phyloP scores from a whole-genome alignment of 2,329 filamentous ascomycete species.

The Claviceps cyperi region DNA sequence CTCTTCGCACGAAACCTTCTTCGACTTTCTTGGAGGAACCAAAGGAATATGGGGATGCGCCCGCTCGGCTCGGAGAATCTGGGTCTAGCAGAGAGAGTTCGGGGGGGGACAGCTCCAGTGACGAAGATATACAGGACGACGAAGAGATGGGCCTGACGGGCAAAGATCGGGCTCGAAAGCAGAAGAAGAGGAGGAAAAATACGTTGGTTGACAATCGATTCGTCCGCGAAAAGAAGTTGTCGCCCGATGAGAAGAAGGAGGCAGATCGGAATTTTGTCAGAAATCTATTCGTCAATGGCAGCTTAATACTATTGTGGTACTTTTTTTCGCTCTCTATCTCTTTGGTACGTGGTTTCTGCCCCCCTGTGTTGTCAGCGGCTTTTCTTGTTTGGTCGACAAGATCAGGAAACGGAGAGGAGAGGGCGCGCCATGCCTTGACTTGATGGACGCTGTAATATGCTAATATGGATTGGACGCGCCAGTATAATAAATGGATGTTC shows the following conservation, averaged over 20 bases:
- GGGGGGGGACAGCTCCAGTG: conserved; percentile 44
- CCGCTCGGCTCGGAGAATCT: conserved; percentile 3
- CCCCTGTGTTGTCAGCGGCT: background rate
- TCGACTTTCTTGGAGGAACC: conserved; percentile 22
- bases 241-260: conserved; percentile 58
- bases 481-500: conserved; percentile 99
- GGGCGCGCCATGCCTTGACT: too few relatives aligned
- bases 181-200: conserved; percentile 51
- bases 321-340: conserved; percentile 88
- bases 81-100: conserved; percentile 15
- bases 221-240: conserved; percentile 42
- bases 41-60: conserved; percentile 24
- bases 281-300: conserved; percentile 56
- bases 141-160: conserved; percentile 79
- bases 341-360: conserved; percentile 43
- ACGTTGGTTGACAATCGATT: conserved; percentile 57
- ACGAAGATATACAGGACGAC: conserved; percentile 66
- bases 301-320: conserved; percentile 78
- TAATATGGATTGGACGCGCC: background rate
- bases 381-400: background rate
- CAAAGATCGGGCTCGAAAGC: conserved; percentile 54
- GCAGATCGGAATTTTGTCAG: conserved; percentile 61
- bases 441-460: too few relatives aligned
- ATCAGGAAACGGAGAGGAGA: background rate
- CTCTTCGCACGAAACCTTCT: conserved; percentile 4